Percentiles rank a stretch among this genome's conserved stretches.
Evolutionary conservation across 148 eudicot genomes (phyloP).

Genomic region (Persicaria maculosa): DNA sequence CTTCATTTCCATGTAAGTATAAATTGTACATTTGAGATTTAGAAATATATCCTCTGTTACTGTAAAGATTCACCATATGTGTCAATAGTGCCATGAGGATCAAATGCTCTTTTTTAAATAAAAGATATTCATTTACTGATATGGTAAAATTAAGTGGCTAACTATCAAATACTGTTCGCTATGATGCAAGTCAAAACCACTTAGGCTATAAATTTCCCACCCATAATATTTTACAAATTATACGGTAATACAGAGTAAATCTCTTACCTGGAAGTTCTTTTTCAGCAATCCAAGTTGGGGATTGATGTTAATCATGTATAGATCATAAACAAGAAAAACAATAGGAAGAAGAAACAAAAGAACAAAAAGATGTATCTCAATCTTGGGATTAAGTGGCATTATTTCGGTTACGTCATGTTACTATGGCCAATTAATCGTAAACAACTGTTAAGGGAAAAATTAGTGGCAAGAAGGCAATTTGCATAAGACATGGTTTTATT

Average conservation of each 20-base stretch:
- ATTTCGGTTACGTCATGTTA: background rate
- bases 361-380: background rate
- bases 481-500: constrained; percentile 10
- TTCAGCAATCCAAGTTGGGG: background rate
- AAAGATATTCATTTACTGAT: background rate
- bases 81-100: background rate
- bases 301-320: background rate
- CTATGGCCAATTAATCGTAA: background rate
- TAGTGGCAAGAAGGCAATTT: background rate
- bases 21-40: background rate
- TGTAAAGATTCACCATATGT: background rate
- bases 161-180: background rate
- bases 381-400: background rate
- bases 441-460: background rate
- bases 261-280: background rate
- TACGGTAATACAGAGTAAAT: background rate
- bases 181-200: background rate
- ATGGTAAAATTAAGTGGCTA: background rate
- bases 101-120: background rate
- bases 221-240: background rate
- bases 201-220: background rate
- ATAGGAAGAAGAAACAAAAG: background rate
- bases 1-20: background rate
- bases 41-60: background rate
- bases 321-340: background rate